phyloP scores from a whole-genome alignment of 2,329 filamentous ascomycete genomes.

The Phialophora expanda region DNA sequence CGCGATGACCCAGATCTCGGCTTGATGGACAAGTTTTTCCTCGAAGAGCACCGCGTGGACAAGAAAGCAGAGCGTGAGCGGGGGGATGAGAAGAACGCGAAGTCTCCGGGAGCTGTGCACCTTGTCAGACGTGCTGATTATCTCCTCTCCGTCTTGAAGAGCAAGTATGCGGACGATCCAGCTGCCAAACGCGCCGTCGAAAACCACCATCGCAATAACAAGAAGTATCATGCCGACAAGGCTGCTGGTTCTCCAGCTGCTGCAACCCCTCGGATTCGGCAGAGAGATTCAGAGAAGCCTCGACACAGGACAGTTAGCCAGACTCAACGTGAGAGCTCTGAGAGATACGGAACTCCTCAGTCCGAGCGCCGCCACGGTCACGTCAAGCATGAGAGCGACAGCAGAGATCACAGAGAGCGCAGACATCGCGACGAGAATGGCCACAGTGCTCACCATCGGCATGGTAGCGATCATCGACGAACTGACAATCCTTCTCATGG shows the following conservation, averaged over 20 bases:
- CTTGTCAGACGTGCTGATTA: constrained; percentile 95
- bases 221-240: constrained; percentile 59
- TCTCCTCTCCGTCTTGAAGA: constrained; percentile 89
- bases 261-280: constrained; percentile 48
- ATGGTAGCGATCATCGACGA: constrained; percentile 38
- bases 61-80: constrained; percentile 91
- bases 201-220: constrained; percentile 94
- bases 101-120: constrained; percentile 96
- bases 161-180: constrained; percentile 73
- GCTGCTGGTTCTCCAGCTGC: constrained; percentile 51
- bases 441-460: constrained; percentile 37
- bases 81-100: constrained; percentile 65
- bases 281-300: constrained; percentile 50
- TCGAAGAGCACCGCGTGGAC: constrained; percentile 97
- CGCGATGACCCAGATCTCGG: constrained; percentile 87
- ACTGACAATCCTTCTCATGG: constrained; percentile 47
- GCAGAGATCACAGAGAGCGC: constrained; percentile 38
- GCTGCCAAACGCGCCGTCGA: constrained; percentile 80
- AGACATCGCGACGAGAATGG: constrained; percentile 39
- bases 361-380: constrained; percentile 48
- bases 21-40: constrained; percentile 87
- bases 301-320: constrained; percentile 51
- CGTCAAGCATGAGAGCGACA: constrained; percentile 41
- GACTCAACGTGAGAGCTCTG: constrained; percentile 49
- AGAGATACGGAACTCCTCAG: constrained; percentile 51